Evolutionary conservation across 352 stramenopile species (phyloP), one percentile per base, ranked within the genome.

Genomic region (Hyaloperonospora brassicae): DNA sequence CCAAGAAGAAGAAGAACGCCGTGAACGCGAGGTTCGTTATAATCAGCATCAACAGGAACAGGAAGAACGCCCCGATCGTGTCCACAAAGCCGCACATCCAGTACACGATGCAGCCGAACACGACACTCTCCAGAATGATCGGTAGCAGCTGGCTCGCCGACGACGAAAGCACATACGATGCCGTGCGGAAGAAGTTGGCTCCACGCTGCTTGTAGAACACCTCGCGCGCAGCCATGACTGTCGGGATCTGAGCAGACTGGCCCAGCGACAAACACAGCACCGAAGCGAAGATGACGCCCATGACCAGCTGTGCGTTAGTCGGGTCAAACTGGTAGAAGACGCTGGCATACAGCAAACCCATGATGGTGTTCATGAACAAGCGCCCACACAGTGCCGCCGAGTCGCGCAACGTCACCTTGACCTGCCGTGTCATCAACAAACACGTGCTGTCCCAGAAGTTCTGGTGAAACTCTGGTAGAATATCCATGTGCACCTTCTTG

Each of bases 21-120:
- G 24, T n/a, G 2, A 8, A 24, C 8, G 52, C 17, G 25, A 65
- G 39, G 34, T 57, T 65, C 0, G 55, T 52, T 25, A 65, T 30
- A 17, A n/a, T 50, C 24, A 61, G 14, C 1, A 54, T 48, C 21
- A 54, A 40, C 31, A 61, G 34, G 7, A 65, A 65, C 13, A 61
- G 47, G 3, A 65, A 4, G 31, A 57, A 65, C 25, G 46, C 55
- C 14, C 35, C 42, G 0, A 53, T 14, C 2, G 58, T 53, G 27
- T 46, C 50, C 24, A 65, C 58, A 23, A 61, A 65, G 13, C 58
- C 58, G 34, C 58, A 65, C 52, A 65, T 57, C 58, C 58, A 65
- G 25, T 65, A 65, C 1, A 47, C 46, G 10, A 65, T 57, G 0
- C 25, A n/a, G 14, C 52, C 43, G 30, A 61, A 65, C 1, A 53